A percentile compares a stretch with the other conserved stretches of the same genome.
phyloP scores from a whole-genome alignment of 495 filamentous ascomycete species.

The Podospora anserina region DNA sequence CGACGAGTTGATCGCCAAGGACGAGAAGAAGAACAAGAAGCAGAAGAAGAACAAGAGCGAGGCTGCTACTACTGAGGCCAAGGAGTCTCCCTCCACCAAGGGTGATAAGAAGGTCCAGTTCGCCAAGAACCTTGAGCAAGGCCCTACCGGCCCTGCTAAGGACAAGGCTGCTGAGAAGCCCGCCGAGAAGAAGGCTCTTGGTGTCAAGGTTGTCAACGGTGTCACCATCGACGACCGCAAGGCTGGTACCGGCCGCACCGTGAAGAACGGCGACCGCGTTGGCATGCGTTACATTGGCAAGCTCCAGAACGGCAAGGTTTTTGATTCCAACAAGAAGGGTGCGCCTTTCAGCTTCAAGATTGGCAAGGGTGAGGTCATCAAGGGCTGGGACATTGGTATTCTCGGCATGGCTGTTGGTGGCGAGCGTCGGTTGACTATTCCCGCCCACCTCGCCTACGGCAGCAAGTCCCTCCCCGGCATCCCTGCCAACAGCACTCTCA shows the following conservation, averaged over 20 bases:
- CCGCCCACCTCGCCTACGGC: constrained; percentile 81
- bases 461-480: constrained; percentile 74
- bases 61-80: constrained; percentile 48
- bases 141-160: constrained; percentile 68
- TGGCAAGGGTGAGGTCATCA: constrained; percentile 92
- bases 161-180: constrained; percentile 36
- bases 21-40: constrained; percentile 79
- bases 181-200: constrained; percentile 49
- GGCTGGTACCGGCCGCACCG: constrained; percentile 72
- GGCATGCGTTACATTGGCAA: constrained; percentile 98
- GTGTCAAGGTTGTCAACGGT: constrained; percentile 74
- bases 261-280: constrained; percentile 81
- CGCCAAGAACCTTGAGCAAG: constrained; percentile 96
- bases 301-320: constrained; percentile 84
- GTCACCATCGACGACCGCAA: constrained; percentile 96
- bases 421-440: constrained; percentile 87
- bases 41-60: constrained; percentile 92
- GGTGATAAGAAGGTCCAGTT: constrained; percentile 96
- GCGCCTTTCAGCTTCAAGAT: constrained; percentile 94
- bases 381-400: constrained; percentile 96
- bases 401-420: constrained; percentile 87
- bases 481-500: constrained; percentile 81
- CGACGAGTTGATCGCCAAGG: constrained; percentile 70
- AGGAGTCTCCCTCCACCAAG: constrained; percentile 51
- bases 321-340: constrained; percentile 97